A percentile compares a stretch with the other conserved stretches of the same genome.
phyloP scores from a whole-genome alignment of 176 grass and related monocot genomes.

The Pontederia paniculata region DNA sequence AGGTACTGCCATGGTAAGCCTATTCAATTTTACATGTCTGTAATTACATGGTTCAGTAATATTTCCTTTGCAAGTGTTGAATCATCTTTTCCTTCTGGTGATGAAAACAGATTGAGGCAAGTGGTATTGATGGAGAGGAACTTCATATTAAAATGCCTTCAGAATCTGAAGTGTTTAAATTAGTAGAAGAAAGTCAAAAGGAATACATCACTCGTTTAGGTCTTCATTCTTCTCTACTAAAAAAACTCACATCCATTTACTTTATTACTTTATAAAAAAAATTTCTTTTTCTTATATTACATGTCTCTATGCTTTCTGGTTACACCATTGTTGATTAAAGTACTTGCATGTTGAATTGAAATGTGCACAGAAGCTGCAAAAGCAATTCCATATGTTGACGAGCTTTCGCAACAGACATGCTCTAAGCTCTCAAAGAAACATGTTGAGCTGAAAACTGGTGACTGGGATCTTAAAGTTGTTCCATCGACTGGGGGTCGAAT shows the following conservation, averaged over 20 bases:
- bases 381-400: constrained; percentile 54
- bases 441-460: constrained; percentile 70
- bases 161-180: constrained; percentile 40
- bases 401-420: constrained; percentile 37
- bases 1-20: constrained; percentile 59
- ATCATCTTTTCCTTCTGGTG: constrained; percentile 27
- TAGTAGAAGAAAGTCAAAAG: constrained; percentile 49
- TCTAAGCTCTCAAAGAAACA: constrained; percentile 69
- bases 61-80: background rate
- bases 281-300: constrained; percentile 6
- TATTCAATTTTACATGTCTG: constrained; percentile 1
- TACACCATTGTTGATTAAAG: background rate
- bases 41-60: constrained; percentile 3
- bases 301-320: background rate
- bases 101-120: constrained; percentile 47
- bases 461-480: constrained; percentile 80
- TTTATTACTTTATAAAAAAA: background rate
- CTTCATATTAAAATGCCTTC: constrained; percentile 52
- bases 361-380: constrained; percentile 46
- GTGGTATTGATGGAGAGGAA: constrained; percentile 68
- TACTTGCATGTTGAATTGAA: background rate
- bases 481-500: constrained; percentile 88
- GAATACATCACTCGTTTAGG: constrained; percentile 50
- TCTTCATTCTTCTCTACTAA: constrained; percentile 23
- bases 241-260: too few relatives aligned